These are phyloP conservation scores for Suillus hirtellus DNA, from an alignment of 768 basidiomycete species.

Conservation along the genomic window DNA sequence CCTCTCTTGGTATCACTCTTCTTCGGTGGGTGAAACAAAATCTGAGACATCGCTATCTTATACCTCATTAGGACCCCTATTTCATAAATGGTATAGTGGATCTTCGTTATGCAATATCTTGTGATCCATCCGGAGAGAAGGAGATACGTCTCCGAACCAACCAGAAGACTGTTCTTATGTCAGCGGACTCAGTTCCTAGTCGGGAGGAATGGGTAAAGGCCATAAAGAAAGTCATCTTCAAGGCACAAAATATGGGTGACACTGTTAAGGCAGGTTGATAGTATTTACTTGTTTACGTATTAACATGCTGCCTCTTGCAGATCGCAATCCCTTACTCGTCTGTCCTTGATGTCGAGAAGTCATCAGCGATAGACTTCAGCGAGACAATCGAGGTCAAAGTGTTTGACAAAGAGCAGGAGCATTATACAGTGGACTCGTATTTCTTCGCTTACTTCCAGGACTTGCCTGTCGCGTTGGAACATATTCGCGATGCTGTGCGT, in stretches of 20 bases:
- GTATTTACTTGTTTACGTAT: background rate
- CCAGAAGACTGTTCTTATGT: conserved; percentile 69
- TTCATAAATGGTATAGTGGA: conserved; percentile 97
- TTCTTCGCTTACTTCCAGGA: conserved; percentile 96
- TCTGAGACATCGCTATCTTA: conserved; percentile 11
- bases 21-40: conserved; percentile 53
- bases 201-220: conserved; percentile 97
- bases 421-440: conserved; percentile 80
- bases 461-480: conserved; percentile 70
- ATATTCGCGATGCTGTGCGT: conserved; percentile 79
- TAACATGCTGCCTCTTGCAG: conserved; percentile 35
- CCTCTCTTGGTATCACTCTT: conserved; percentile 94
- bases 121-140: conserved; percentile 76
- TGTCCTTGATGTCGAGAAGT: conserved; percentile 86
- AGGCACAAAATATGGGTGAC: conserved; percentile 94
- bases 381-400: conserved; percentile 96
- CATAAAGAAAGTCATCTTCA: conserved; percentile 91
- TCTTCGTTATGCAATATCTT: conserved; percentile 87
- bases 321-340: conserved; percentile 94
- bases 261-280: conserved; percentile 73
- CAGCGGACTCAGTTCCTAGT: conserved; percentile 79
- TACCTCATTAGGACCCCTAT: conserved; percentile 78
- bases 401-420: conserved; percentile 58
- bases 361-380: conserved; percentile 90
- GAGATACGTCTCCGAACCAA: conserved; percentile 84